Evolutionary conservation across 1,284 basidiomycete species (phyloP), one percentile per base, ranked within the genome.

Genomic region (Taiwanofungus camphoratus): DNA sequence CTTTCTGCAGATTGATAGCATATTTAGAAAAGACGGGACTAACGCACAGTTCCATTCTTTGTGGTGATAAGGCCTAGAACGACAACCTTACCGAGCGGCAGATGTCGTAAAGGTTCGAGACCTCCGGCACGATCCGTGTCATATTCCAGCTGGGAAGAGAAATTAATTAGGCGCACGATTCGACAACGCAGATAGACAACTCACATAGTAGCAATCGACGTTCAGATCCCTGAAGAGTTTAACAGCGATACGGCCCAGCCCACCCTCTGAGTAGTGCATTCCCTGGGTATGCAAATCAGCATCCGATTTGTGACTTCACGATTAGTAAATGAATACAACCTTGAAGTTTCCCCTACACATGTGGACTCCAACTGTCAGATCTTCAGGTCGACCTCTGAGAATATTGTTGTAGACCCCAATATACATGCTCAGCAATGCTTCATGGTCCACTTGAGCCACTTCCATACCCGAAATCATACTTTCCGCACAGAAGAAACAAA

Each of bases 301-400:
- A 31, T 33, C 11, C 19, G 12, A 9, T 36, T 36, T 7, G 16
- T 19, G 15, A 36, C 18, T 26, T 19, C 42, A 32, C 7, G 24
- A 18, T n/a, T n/a, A 19, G 23, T 24, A 11, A n/a, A n/a, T n/a
- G n/a, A n/a, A 27, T 9, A 35, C 51, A 6, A 74, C 76, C 65
- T 69, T 82, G 68, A 77, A 87, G 66, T 90, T 91, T 15, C 87
- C 86, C 43, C 87, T 74, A 61, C 87, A 90, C 51, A 86, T 76
- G 58, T 92, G 88, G 16, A 90, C 61, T 9, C 82, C 76, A 33
- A 84, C 62, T 26, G 66, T 73, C 63, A 92, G 69, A 62, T 90
- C 85, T 15, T 53, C 52, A 0, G 83, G 82, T 32, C 77, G 72
- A 44, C 67, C 68, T 37, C 68, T 61, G 7, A 86, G 71, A 49